Percentiles rank a stretch among this genome's conserved stretches.
Conservation (phyloP, 106 monocot species). For the Apostasia shenzhenica region DNA sequence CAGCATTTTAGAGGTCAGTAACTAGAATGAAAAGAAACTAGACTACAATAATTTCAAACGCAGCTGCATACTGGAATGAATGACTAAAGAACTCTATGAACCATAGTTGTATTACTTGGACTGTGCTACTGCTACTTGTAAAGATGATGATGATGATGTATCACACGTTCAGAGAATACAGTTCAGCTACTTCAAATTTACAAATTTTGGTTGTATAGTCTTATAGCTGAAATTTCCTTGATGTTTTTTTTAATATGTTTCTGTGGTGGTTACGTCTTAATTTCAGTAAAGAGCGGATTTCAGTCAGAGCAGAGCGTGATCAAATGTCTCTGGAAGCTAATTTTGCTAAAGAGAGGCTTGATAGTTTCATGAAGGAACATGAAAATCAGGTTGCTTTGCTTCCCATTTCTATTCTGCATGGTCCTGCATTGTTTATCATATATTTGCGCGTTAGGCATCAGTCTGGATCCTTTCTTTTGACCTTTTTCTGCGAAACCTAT, state of each 20-base stretch:
- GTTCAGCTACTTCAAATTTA: not conserved
- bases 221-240: too few species aligned
- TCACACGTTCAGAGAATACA: not conserved
- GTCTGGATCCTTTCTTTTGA: too few species aligned
- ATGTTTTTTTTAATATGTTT: not conserved
- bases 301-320: constrained; percentile 68
- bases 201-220: not conserved
- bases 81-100: too few species aligned
- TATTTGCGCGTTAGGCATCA: not conserved
- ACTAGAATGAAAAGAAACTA: too few species aligned
- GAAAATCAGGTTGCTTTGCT: constrained; percentile 58
- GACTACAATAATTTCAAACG: too few species aligned
- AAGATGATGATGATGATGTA: not conserved
- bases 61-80: too few species aligned
- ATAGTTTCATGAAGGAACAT: constrained; percentile 64
- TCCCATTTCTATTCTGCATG: not conserved
- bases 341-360: constrained; percentile 69
- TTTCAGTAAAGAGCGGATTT: constrained; percentile 49
- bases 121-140: not conserved
- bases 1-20: too few species aligned
- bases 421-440: not conserved
- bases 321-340: constrained; percentile 57
- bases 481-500: too few species aligned
- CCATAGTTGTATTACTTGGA: too few species aligned
- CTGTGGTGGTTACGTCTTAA: not conserved